These are phyloP conservation scores for Phaffia rhodozyma DNA, from an alignment of 1,284 basidiomycete genomes.

Conservation along the genomic window DNA sequence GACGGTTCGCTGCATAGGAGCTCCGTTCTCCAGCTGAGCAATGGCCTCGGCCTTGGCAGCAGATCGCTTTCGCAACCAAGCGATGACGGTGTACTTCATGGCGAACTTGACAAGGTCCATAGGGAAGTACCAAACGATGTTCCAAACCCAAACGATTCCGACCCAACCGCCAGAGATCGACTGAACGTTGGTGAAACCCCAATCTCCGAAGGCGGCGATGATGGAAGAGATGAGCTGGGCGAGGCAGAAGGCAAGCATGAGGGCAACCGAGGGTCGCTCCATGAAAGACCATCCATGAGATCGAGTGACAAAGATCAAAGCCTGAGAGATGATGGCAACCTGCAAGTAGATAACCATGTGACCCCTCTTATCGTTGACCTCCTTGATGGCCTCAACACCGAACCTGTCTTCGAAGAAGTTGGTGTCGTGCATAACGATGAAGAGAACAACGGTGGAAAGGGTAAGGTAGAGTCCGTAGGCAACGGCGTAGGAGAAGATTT, in stretches of 20 bases:
- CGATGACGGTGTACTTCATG: conserved; percentile 54
- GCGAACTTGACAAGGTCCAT: conserved; percentile 92
- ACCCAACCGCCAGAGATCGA: conserved; percentile 84
- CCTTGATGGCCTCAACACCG: conserved; percentile 46
- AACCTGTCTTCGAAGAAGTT: conserved; percentile 83
- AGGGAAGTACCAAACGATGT: conserved; percentile 88
- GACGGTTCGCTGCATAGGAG: conserved; percentile 72
- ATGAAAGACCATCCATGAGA: conserved; percentile 96
- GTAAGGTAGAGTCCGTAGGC: conserved; percentile 92
- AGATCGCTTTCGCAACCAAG: conserved; percentile 49
- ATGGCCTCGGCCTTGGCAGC: conserved; percentile 36
- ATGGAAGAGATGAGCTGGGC: conserved; percentile 90
- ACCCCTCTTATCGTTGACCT: conserved; percentile 35
- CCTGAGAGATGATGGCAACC: conserved; percentile 96
- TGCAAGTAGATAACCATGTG: conserved; percentile 60
- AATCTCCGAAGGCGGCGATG: conserved; percentile 84
- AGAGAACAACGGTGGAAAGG: conserved; percentile 69
- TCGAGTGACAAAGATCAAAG: conserved; percentile 92
- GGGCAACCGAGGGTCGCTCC: conserved; percentile 84
- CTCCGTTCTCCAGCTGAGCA: conserved; percentile 39
- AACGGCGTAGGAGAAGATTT: conserved; percentile 90
- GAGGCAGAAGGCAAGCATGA: conserved; percentile 79
- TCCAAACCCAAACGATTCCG: conserved; percentile 93
- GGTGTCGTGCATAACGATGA: conserved; percentile 74
- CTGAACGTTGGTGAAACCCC: conserved; percentile 73